Conservation (phyloP, 2,329 filamentous ascomycete species). For the Dactylellina sp. region DNA sequence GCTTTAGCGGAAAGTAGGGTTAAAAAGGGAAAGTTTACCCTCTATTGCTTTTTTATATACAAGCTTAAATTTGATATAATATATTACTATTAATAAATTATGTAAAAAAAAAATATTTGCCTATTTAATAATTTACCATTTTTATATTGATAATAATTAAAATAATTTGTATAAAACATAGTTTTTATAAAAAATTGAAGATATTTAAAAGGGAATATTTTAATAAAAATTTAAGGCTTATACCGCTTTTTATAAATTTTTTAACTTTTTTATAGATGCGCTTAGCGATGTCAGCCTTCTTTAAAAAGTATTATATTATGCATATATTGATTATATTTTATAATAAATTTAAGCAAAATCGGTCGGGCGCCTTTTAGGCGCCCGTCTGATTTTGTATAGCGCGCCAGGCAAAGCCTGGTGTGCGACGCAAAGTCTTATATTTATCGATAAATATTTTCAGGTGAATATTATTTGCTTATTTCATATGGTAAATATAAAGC, state of each 20-base stretch:
- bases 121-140: slow-evolving; percentile 22
- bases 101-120: slow-evolving; percentile 15
- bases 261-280: slow-evolving; percentile 18
- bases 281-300: slow-evolving; percentile 27
- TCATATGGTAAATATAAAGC: slow-evolving; percentile 8
- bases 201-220: slow-evolving; percentile 23
- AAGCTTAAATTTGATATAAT: slow-evolving; percentile 29
- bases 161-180: slow-evolving; percentile 17
- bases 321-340: slow-evolving; percentile 5
- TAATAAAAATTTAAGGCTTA: slow-evolving; percentile 17
- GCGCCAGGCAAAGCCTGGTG: not conserved
- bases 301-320: slow-evolving; percentile 1
- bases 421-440: slow-evolving; percentile 10
- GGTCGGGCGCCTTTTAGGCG: not conserved
- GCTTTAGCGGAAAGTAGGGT: slow-evolving; percentile 9
- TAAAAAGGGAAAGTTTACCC: not conserved
- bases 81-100: slow-evolving; percentile 19
- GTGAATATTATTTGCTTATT: slow-evolving; percentile 21
- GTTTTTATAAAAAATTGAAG: slow-evolving; percentile 15
- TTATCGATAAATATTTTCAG: slow-evolving; percentile 12
- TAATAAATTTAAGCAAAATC: slow-evolving; percentile 17
- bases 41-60: slow-evolving; percentile 20
- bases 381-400: not conserved
- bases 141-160: slow-evolving; percentile 19
- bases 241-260: slow-evolving; percentile 20